Percentiles rank a stretch among this genome's conserved stretches.
phyloP scores from a whole-genome alignment of 2,329 filamentous ascomycete species.

The Stylonectria norvegica region DNA sequence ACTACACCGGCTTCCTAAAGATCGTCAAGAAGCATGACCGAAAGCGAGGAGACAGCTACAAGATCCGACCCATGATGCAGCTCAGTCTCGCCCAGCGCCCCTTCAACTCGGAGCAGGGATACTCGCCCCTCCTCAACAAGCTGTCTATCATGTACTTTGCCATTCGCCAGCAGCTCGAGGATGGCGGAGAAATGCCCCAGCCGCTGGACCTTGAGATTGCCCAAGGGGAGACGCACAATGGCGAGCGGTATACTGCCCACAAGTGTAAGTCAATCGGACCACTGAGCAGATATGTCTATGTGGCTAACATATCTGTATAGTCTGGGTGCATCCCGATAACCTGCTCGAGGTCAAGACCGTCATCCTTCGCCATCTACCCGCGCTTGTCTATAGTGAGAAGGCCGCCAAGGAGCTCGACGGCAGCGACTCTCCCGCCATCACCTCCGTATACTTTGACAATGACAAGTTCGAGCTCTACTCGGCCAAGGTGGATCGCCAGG shows the following conservation, averaged over 20 bases:
- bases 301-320: constrained; percentile 35
- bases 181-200: constrained; percentile 36
- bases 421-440: constrained; percentile 82
- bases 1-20: constrained; percentile 97
- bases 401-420: constrained; percentile 78
- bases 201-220: constrained; percentile 48
- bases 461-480: constrained; percentile 80
- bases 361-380: constrained; percentile 84
- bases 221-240: constrained; percentile 56
- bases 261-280: constrained; percentile 62
- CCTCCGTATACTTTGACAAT: constrained; percentile 94
- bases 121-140: constrained; percentile 83
- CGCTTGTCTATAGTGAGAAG: constrained; percentile 89
- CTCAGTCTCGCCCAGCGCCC: constrained; percentile 82
- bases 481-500: constrained; percentile 73
- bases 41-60: constrained; percentile 81
- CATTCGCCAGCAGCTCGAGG: constrained; percentile 78
- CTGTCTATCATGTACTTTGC: constrained; percentile 96
- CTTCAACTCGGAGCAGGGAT: constrained; percentile 89
- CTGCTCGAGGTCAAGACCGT: constrained; percentile 95
- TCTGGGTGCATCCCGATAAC: constrained; percentile 96
- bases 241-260: constrained; percentile 76
- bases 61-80: constrained; percentile 86
- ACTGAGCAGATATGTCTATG: background rate
- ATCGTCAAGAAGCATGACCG: constrained; percentile 99